Percentiles rank a stretch among this genome's conserved stretches.
phyloP scores from a whole-genome alignment of 305 asterid species.

The Fraxinus baroniana region DNA sequence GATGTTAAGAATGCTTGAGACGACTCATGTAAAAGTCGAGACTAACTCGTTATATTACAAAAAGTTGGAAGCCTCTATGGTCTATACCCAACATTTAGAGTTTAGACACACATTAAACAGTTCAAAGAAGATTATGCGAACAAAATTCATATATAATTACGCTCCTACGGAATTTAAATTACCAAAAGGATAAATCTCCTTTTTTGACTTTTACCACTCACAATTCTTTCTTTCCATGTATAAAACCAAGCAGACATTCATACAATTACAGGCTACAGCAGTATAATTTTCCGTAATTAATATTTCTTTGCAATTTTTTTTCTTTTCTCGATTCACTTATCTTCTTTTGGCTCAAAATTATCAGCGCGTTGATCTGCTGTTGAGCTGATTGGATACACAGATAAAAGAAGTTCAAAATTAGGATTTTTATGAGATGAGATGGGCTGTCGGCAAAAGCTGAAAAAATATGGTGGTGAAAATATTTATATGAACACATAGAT shows the following conservation, averaged over 20 bases:
- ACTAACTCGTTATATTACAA: background rate
- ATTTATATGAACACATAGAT: conserved; percentile 6
- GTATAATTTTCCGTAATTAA: background rate
- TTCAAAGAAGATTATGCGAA: conserved; percentile 20
- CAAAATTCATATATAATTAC: conserved; percentile 19
- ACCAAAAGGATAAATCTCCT: background rate
- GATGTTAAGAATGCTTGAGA: background rate
- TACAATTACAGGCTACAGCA: background rate
- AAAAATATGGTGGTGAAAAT: conserved; percentile 18
- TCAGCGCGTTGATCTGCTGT: conserved; percentile 32
- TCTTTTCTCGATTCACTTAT: conserved; percentile 35
- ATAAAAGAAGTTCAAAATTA: conserved; percentile 23
- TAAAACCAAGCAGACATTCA: background rate
- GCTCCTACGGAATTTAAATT: too few relatives aligned
- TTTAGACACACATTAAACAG: conserved; percentile 8
- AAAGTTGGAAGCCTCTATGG: background rate
- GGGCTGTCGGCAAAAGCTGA: conserved; percentile 32
- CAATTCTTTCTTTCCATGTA: background rate
- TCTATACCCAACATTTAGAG: background rate
- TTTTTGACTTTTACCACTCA: conserved; percentile 6
- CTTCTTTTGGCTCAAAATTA: conserved; percentile 32
- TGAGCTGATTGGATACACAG: conserved; percentile 36
- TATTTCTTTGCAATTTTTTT: background rate
- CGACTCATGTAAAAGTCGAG: background rate
- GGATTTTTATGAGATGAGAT: conserved; percentile 35